Evolutionary conservation across 257 asterid species (phyloP).

Genomic region (Anisodus acutangulus): DNA sequence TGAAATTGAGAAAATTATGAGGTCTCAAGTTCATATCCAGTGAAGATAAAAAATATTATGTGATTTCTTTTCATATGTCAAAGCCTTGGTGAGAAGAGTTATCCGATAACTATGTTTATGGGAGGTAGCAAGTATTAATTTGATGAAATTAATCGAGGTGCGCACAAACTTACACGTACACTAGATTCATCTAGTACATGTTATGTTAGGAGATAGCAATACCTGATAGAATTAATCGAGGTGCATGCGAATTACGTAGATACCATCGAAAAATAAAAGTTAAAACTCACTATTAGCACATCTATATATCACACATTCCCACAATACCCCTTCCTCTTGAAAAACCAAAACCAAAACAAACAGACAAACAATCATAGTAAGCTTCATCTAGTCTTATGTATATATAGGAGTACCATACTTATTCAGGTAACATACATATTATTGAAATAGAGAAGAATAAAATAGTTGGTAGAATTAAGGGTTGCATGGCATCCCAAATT

Average conservation of each 20-base stretch:
- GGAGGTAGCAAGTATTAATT: neutral
- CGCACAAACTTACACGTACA: fast-evolving
- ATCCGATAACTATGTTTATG: neutral
- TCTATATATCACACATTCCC: neutral
- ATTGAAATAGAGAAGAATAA: neutral
- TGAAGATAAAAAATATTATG: neutral
- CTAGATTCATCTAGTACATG: neutral
- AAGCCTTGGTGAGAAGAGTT: neutral
- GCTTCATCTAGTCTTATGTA: neutral
- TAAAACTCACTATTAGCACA: neutral
- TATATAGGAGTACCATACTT: neutral
- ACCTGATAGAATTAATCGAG: neutral
- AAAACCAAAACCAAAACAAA: neutral
- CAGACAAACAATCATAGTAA: neutral
- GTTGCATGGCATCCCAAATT: conserved; percentile 7
- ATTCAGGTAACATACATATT: neutral
- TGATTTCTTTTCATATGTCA: neutral
- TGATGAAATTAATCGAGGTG: neutral
- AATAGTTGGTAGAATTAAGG: conserved; percentile 25
- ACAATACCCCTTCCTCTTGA: neutral
- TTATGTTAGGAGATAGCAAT: neutral
- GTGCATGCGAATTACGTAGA: neutral
- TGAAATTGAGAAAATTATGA: neutral
- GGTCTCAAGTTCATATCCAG: neutral
- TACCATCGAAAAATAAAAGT: neutral